A percentile compares a stretch with the other conserved stretches of the same genome.
phyloP scores from a whole-genome alignment of 2,329 filamentous ascomycete species.

The Fonsecaea nubica region DNA sequence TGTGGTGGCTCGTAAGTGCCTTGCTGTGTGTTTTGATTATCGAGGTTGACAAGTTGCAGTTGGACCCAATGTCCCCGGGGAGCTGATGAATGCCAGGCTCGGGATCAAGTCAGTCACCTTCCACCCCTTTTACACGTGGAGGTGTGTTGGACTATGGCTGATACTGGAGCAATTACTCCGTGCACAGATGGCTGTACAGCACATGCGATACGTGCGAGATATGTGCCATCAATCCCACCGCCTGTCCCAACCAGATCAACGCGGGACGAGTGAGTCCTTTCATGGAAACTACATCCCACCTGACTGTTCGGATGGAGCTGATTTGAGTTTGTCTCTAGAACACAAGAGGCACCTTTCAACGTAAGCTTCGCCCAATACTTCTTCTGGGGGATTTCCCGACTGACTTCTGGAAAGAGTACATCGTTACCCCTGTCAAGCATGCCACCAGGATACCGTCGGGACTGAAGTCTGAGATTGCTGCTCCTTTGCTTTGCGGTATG shows the following conservation, averaged over 20 bases:
- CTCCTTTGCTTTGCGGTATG: constrained; percentile 47
- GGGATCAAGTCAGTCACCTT: constrained; percentile 38
- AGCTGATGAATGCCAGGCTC: constrained; percentile 36
- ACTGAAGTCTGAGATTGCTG: constrained; percentile 45
- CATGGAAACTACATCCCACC: too few relatives aligned
- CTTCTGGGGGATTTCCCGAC: background rate
- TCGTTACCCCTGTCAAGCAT: constrained; percentile 47
- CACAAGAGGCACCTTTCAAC: constrained; percentile 49
- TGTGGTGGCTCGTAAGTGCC: constrained; percentile 43
- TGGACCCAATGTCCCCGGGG: constrained; percentile 5
- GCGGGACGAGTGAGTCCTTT: constrained; percentile 44
- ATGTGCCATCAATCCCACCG: constrained; percentile 48
- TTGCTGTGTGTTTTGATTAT: background rate
- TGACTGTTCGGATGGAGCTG: background rate
- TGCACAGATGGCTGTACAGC: constrained; percentile 46
- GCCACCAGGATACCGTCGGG: constrained; percentile 46
- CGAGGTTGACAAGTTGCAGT: background rate
- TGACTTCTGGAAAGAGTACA: constrained; percentile 41
- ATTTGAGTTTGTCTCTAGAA: constrained; percentile 25
- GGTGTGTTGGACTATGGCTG: background rate
- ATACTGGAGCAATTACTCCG: background rate
- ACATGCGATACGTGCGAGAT: constrained; percentile 49
- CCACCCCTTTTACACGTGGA: background rate
- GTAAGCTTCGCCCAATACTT: background rate
- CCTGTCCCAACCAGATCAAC: constrained; percentile 49